These are phyloP conservation scores for Colletotrichum sp. DNA, from an alignment of 2,329 filamentous ascomycete species.

Conservation along the genomic window DNA sequence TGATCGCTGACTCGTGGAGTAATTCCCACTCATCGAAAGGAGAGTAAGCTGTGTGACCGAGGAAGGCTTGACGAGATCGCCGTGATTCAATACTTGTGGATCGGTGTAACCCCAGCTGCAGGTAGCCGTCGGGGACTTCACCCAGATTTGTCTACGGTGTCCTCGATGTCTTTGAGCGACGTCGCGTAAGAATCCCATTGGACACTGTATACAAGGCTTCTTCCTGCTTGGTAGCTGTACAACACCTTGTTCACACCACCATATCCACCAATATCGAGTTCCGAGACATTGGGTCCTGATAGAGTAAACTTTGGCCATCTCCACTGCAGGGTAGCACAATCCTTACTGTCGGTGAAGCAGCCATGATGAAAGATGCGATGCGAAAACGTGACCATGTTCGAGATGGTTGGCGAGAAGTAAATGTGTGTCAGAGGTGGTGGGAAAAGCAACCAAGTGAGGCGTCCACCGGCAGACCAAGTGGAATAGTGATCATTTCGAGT, in stretches of 20 bases:
- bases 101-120: conserved; percentile 1
- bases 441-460: conserved; percentile 21
- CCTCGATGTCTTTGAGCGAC: not conserved
- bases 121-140: not conserved
- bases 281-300: conserved; percentile 19
- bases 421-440: not conserved
- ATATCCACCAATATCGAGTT: not conserved
- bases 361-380: not conserved
- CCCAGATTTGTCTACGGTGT: not conserved
- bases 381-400: not conserved
- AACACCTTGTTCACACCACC: not conserved
- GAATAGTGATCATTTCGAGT: conserved; percentile 10
- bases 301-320: not conserved
- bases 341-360: not conserved
- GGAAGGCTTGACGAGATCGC: not conserved
- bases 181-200: not conserved
- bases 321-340: not conserved
- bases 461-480: conserved; percentile 13
- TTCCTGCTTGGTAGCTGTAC: not conserved
- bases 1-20: conserved; percentile 3
- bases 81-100: conserved; percentile 10
- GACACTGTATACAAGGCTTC: not conserved
- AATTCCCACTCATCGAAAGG: not conserved
- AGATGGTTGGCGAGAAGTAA: conserved; percentile 16
- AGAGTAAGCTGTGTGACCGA: not conserved